Base-by-base conservation (phyloP, 2,329 filamentous ascomycete species). In the Seiridium cupressi region DNA sequence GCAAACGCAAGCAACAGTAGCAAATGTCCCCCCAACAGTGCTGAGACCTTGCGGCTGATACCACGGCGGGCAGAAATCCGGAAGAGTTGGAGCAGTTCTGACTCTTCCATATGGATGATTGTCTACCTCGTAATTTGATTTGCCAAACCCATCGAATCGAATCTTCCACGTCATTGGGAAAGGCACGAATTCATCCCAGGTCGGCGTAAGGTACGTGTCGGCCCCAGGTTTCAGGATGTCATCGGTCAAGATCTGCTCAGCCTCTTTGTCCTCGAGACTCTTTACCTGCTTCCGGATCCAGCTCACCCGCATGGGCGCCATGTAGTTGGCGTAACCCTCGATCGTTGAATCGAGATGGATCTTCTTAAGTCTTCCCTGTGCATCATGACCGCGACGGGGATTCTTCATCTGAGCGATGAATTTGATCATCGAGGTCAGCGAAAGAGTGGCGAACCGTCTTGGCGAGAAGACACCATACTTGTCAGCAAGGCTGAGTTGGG, bases 381-480 rank as follows among this genome's bases (percentile, higher is more conserved):
- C 9, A 18, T 40, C 47, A 44, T 58, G 42, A 44, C 63, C 61
- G 51, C 61, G 63, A 42, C 63, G 64, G 18, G 64, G 59, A 26
- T 62, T 58, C 34, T 64, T 63, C 60, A 66, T 59, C 55, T 61
- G 63, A n/a, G 63, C 64, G 49, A 66, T 54, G 31, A 64, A 60
- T 18, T 58, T 58, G 56, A 58, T 51, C 57, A 64, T 66, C 55
- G 63, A 63, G 55, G 62, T 66, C 13, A 63, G 57, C 3, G 60
- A 58, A 4, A 66, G 44, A 8, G 55, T 58, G 46, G 62, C 53
- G 32, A 58, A 51, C 13, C 34, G 8, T 40, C 34, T 38, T 38
- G 56, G 56, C 13, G 48, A 58, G 6, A 51, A 51, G 32, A 18
- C 56, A 51, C 18, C 36, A 31, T 51, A 42, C 35, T 58, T 58